A percentile compares a stretch with the other conserved stretches of the same genome.
phyloP scores from a whole-genome alignment of 345 rosid genomes.

The Cardamine occulta region DNA sequence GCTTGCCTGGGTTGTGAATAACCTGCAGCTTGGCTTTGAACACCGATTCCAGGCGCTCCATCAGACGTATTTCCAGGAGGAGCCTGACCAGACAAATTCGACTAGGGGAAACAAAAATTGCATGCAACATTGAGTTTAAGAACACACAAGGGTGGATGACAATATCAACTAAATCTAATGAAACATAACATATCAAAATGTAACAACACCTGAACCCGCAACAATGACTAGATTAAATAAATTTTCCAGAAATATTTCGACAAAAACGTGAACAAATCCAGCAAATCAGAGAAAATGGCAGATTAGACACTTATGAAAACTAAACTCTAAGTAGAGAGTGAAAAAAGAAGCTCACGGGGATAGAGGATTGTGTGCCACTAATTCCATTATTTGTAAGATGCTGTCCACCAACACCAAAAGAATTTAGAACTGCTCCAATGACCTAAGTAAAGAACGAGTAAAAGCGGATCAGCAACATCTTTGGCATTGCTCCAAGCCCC shows the following conservation, averaged over 20 bases:
- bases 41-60: constrained; percentile 46
- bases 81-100: constrained; percentile 52
- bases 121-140: constrained; percentile 16
- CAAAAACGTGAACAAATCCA: background rate
- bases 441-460: constrained; percentile 50
- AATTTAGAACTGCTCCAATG: constrained; percentile 84
- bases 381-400: constrained; percentile 42
- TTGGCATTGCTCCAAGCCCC: background rate
- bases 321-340: background rate
- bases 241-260: constrained; percentile 1
- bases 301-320: background rate
- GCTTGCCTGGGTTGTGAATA: constrained; percentile 59
- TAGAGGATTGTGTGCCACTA: constrained; percentile 56
- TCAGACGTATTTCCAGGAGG: constrained; percentile 58
- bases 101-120: constrained; percentile 43
- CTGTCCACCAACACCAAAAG: constrained; percentile 75
- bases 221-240: background rate
- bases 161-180: constrained; percentile 3
- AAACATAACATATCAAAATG: background rate
- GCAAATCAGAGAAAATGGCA: constrained; percentile 2
- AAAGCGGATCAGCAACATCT: constrained; percentile 10
- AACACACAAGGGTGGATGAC: background rate
- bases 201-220: constrained; percentile 3
- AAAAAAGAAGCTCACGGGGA: constrained; percentile 51
- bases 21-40: constrained; percentile 57